Evolutionary conservation across 768 basidiomycete genomes (phyloP), one percentile per base, ranked within the genome.

Genomic region (Podaxis sp.): DNA sequence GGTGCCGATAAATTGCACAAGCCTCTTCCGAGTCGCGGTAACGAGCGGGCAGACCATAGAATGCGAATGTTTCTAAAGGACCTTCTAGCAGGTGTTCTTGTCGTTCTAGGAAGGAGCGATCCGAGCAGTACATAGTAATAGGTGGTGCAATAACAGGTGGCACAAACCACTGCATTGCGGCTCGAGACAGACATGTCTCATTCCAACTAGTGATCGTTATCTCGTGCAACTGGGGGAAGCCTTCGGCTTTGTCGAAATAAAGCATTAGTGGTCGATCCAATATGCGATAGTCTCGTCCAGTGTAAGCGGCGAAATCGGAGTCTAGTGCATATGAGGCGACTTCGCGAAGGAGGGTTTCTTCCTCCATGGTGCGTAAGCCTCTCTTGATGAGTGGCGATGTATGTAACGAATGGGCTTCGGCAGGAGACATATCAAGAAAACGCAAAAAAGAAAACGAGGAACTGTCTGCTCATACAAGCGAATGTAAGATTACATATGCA

Each of bases 61-160:
- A 67, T 1, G 88, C 88, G 43, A 92, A 75, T 0, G 88, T 82
- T 73, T 93, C 89, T 55, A 87, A 63, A n/a, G 91, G 87, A 46
- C 87, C 90, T 52, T 89, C 89, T 3, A 84, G 71, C 15, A 86
- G 57, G 25, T 79, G 77, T 33, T 80, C 73, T 74, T 92, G 88
- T 41, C 79, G 77, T 70, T 96, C 92, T 36, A 91, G 69, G 76
- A 93, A 97, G 5, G 88, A 83, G 51, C 94, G 86, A 71, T 93
- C 85, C 43, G 84, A 82, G 70, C 89, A 93, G 65, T 85, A 80
- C 63, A 91, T 75, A 27, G 83, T 72, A 63, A 97, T 89, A 0
- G 92, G 84, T 3, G 96, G 96, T 0, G 96, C 96, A 36, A 94
- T 84, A 7, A 79, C 94, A 8, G 87, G 79, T n/a, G 93, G 93